Evolutionary conservation across 1,284 basidiomycete genomes (phyloP), one percentile per base, ranked within the genome.

Genomic region (Sphaerobolus stellatus): DNA sequence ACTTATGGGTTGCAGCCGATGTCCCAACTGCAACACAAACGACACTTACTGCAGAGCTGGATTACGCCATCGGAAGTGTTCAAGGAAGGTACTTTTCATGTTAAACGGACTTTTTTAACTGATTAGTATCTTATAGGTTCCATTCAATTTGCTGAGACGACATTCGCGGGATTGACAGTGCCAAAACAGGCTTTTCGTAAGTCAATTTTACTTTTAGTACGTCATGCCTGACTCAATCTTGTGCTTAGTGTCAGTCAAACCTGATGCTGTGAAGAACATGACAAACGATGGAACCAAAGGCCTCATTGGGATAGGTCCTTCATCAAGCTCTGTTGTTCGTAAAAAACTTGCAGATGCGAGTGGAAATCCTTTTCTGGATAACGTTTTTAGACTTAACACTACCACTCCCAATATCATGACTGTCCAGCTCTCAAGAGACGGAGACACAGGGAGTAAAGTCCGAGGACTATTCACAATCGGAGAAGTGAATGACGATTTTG

Each of bases 171-270:
- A 3, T 82, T 77, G 64, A 71, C 64, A 0, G 71, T 88, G 40
- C 61, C 73, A 2, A 66, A 80, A 36, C 86, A 89, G 61, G 85
- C 81, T n/a, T 88, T 79, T 63, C 74, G 85, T 87, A 56, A 52
- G 81, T 69, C 27, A 16, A 52, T 45, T 11, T 22, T 34, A 2
- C 25, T 13, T 28, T 31, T 20, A 5, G 27, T n/a, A n/a, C 31
- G 18, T 45, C 20, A 52, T 25, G 2, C 13, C 8, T 24, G 56
- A 7, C 50, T 34, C 44, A n/a, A 47, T 58, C 7, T 9, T 25
- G 27, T 58, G 20, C 61, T 25, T 44, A 90, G 88, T 90, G 45
- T 75, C 83, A 34, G 88, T 89, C 28, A 64, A 71, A 5, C 74
- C 89, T 61, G 79, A 83, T 1, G 81, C 79, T 36, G 75, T 85